These are phyloP conservation scores for Dryas drummondii DNA, from an alignment of 306 rosid genomes.

Conservation along the genomic window DNA sequence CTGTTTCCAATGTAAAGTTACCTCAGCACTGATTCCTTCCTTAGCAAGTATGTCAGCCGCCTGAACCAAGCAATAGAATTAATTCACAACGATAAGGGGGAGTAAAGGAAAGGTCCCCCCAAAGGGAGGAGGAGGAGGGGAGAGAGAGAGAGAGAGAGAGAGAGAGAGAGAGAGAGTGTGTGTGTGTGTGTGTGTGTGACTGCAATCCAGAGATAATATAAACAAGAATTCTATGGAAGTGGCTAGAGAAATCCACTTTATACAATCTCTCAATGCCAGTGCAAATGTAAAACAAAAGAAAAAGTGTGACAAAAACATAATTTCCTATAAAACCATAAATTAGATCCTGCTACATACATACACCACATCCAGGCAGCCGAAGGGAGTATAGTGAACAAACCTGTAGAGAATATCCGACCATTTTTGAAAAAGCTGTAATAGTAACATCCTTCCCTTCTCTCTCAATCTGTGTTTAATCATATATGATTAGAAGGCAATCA, in stretches of 20 bases:
- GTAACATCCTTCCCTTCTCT: slow-evolving; percentile 99
- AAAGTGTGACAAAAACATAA: not conserved
- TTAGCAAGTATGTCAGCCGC: slow-evolving; percentile 87
- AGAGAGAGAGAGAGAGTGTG: too few relatives aligned
- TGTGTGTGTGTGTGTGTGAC: too few relatives aligned
- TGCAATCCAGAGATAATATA: not conserved
- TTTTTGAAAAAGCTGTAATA: slow-evolving; percentile 89
- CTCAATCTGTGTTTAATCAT: slow-evolving; percentile 59
- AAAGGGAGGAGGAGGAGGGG: too few relatives aligned
- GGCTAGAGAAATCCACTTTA: not conserved
- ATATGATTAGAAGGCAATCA: slow-evolving; percentile 22
- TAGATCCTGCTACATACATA: not conserved
- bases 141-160: not conserved
- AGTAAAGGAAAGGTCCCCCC: not conserved
- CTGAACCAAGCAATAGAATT: slow-evolving; percentile 48
- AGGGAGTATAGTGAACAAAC: slow-evolving; percentile 47
- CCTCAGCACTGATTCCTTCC: slow-evolving; percentile 98
- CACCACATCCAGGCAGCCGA: slow-evolving; percentile 19
- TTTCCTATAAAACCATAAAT: not conserved
- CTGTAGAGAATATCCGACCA: slow-evolving; percentile 94
- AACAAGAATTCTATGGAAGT: not conserved
- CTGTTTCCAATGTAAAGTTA: slow-evolving; percentile 30
- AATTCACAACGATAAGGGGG: slow-evolving; percentile 13
- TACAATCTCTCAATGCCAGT: not conserved
- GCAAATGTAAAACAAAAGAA: not conserved